These are phyloP conservation scores for Septoria linicola DNA, from an alignment of 2,329 filamentous ascomycete species.

Conservation along the genomic window DNA sequence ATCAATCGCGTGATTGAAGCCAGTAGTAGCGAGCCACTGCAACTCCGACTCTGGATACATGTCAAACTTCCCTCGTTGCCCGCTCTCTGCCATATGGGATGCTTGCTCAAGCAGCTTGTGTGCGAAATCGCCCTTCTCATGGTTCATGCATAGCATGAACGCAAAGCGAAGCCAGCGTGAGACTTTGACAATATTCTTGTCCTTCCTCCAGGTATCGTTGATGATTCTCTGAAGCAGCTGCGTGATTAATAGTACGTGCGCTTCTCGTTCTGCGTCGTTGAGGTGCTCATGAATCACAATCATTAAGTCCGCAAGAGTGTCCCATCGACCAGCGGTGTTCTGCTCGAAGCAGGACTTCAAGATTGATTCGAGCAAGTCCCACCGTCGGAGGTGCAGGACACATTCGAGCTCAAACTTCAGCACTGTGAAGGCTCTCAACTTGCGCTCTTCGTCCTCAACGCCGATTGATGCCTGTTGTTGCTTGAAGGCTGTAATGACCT, in stretches of 20 bases:
- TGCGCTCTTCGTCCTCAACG: constrained; percentile 31
- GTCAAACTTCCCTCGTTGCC: constrained; percentile 23
- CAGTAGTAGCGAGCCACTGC: constrained; percentile 70
- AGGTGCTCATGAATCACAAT: constrained; percentile 45
- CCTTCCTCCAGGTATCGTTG: constrained; percentile 59
- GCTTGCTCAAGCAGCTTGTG: constrained; percentile 62
- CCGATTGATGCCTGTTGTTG: constrained; percentile 37
- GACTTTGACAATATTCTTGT: constrained; percentile 59
- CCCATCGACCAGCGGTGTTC: constrained; percentile 41
- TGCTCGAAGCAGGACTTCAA: constrained; percentile 48
- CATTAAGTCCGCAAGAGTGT: constrained; percentile 49
- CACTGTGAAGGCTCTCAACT: constrained; percentile 56
- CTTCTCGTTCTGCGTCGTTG: constrained; percentile 10
- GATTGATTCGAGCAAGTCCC: constrained; percentile 63
- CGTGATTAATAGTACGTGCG: constrained; percentile 23
- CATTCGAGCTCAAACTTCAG: constrained; percentile 79
- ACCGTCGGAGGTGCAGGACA: constrained; percentile 63
- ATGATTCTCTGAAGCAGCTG: constrained; percentile 63
- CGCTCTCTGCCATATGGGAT: constrained; percentile 49
- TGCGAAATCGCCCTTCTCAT: constrained; percentile 33
- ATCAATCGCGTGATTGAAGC: constrained; percentile 71
- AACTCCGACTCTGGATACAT: constrained; percentile 66
- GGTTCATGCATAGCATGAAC: constrained; percentile 66
- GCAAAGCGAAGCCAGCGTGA: constrained; percentile 77
- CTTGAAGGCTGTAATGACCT: constrained; percentile 59